Evolutionary conservation across 1,284 basidiomycete species (phyloP).

Genomic region (Moniliophthora roreri): DNA sequence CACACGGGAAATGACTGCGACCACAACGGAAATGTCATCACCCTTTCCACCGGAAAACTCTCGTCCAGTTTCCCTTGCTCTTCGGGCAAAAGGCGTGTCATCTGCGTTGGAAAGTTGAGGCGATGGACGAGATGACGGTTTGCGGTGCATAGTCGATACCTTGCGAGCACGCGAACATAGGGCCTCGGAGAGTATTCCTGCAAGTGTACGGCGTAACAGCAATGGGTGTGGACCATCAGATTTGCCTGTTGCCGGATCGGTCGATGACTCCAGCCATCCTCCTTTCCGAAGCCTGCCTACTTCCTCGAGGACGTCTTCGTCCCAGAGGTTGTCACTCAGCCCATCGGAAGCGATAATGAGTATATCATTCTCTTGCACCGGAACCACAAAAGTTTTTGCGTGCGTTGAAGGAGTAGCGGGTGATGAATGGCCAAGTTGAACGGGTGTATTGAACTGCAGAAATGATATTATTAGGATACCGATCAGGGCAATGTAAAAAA

Average conservation of each 20-base stretch:
- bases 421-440: conserved; percentile 82
- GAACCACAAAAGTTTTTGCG: conserved; percentile 74
- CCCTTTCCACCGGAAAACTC: conserved; percentile 71
- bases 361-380: conserved; percentile 85
- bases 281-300: conserved; percentile 64
- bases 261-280: not conserved
- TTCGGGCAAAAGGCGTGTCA: conserved; percentile 69
- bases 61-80: conserved; percentile 64
- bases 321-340: conserved; percentile 92
- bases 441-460: conserved; percentile 83
- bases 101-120: conserved; percentile 30
- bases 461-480: conserved; percentile 5
- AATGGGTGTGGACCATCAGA: conserved; percentile 21
- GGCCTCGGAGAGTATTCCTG: conserved; percentile 69
- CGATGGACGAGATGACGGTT: conserved; percentile 10
- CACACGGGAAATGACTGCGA: conserved; percentile 57
- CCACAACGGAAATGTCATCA: conserved; percentile 72
- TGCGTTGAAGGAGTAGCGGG: conserved; percentile 65
- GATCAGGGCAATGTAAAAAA: conserved; percentile 10
- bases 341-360: conserved; percentile 91
- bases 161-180: conserved; percentile 67
- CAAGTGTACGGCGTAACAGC: conserved; percentile 54
- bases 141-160: conserved; percentile 47
- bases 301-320: conserved; percentile 91
- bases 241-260: not conserved